Base-by-base conservation (phyloP, 805 yeast genomes). In the Saturnispora dispora region DNA sequence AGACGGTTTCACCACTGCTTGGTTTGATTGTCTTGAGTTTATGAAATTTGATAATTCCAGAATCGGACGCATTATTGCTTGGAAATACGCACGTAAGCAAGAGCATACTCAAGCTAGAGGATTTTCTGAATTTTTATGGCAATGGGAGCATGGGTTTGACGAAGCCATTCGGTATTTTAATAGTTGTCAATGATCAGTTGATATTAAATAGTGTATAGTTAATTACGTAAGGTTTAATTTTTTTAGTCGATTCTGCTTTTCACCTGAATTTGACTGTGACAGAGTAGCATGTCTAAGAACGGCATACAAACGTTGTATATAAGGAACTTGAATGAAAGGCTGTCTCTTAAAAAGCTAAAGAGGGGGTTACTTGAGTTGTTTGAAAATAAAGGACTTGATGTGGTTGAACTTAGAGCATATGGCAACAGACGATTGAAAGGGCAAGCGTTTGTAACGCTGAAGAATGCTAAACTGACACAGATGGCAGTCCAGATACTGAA, bases 101-200 rank as follows among this genome's bases (percentile, higher is more conserved):
- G 86, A 88, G 59, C 95, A 90, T 64, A 60, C 79, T 22, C 57
- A 65, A 10, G 62, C 66, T 7, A 75, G 77, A 55, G 93, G 93
- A 6, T 59, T 68, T 6, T 75, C 83, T 58, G 71, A 71, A 13
- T 77, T 73, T 61, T 51, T 81, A 49, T 91, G 96, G 96, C 96
- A 86, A 66, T 91, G 88, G 85, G 88, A 84, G 27, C 95, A 85
- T 58, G 97, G 96, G 0, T 89, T 79, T 60, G 78, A 77, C 47
- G 75, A 76, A 45, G 97, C 88, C 0, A 3, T 57, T 78, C 33
- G 64, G 66, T 36, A 72, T 72, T 47, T 81, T 74, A 53, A 52
- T 41, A 35, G 30, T 18, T 15, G 30, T 32, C 18, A 37, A 15
- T 36, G 32, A 28, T 23, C 13, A n/a, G 30, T 22, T 15, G 27